Evolutionary conservation across 2,329 filamentous ascomycete species (phyloP), one percentile per base, ranked within the genome.

Genomic region (Trichoderma harzianum): DNA sequence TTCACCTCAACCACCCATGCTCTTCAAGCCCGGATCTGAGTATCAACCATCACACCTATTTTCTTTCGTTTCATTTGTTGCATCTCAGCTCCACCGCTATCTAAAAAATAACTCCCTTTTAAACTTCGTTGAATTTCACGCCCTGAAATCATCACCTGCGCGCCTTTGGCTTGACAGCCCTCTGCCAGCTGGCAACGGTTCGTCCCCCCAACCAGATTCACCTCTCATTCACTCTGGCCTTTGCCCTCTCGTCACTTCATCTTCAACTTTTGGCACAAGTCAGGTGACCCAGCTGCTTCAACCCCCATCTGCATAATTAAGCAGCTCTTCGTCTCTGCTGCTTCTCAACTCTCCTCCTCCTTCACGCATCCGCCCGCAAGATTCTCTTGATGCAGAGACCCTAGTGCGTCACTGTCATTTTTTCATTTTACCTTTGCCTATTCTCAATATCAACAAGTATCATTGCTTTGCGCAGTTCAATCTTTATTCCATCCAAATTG

Each of bases 201-300:
- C 11, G 26, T 21, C 18, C 21, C 32, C 30, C 24, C 24, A 30
- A 39, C 47, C 11, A 64, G 18, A 30, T 32, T 70, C 47, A 64
- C 68, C 28, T 26, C 12, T 32, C 24, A 63, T 28, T 70, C 58
- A 70, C 68, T 43, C 58, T 30, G 32, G 24, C 32, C 47, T 26
- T 62, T 32, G 3, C 34, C 21, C 21, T 69, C 67, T 53, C 30
- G 30, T 62, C 57, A 53, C 39, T 36, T 18, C 21, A 30, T 70
- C 43, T 26, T 63, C 21, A 21, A 3, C 28, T 14, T 55, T 21
- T 16, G n/a, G 24, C 58, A 24, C 43, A 57, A 58, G 61, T 70
- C 68, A 70, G 68, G 68, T 70, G 68, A 70, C 57, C 6, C 11
- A 28, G 55, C 60, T 63, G 43, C 57, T 47, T 60, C 34, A 24